A percentile compares a stretch with the other conserved stretches of the same genome.
Evolutionary conservation across 768 basidiomycete genomes (phyloP).

Genomic region (Pleurotus sapidus): DNA sequence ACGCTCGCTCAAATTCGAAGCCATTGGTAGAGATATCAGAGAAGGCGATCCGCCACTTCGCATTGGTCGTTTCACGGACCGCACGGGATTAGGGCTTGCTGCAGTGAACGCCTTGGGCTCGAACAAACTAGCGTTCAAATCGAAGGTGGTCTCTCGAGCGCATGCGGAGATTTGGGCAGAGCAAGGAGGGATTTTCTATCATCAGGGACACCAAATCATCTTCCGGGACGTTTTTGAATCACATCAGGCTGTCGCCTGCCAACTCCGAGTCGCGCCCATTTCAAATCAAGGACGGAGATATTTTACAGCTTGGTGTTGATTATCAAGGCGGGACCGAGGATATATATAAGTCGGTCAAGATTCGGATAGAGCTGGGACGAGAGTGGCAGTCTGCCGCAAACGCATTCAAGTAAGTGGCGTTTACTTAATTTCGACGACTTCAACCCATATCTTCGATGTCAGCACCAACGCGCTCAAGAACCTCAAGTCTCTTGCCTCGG

Average conservation of each 20-base stretch:
- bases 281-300: conserved; percentile 88
- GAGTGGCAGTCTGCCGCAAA: conserved; percentile 91
- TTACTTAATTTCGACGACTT: neutral
- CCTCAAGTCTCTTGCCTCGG: conserved; percentile 63
- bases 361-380: conserved; percentile 81
- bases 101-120: conserved; percentile 67
- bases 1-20: conserved; percentile 87
- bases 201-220: conserved; percentile 89
- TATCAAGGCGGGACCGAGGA: conserved; percentile 98
- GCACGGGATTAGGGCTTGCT: conserved; percentile 62
- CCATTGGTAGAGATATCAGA: conserved; percentile 82
- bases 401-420: conserved; percentile 77
- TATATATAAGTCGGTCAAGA: conserved; percentile 96
- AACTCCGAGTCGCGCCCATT: conserved; percentile 76
- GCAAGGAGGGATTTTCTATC: conserved; percentile 64
- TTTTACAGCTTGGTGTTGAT: conserved; percentile 93
- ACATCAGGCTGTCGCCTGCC: conserved; percentile 83
- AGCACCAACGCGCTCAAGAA: conserved; percentile 76
- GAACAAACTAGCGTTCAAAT: conserved; percentile 91
- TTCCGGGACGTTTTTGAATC: conserved; percentile 94
- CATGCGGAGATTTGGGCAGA: conserved; percentile 96
- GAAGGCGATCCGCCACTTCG: conserved; percentile 70
- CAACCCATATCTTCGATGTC: conserved; percentile 12
- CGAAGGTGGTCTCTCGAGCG: conserved; percentile 90
- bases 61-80: conserved; percentile 94